These are phyloP conservation scores for Penicillium brevicompactum DNA, from an alignment of 2,329 filamentous ascomycete species.

Conservation along the genomic window DNA sequence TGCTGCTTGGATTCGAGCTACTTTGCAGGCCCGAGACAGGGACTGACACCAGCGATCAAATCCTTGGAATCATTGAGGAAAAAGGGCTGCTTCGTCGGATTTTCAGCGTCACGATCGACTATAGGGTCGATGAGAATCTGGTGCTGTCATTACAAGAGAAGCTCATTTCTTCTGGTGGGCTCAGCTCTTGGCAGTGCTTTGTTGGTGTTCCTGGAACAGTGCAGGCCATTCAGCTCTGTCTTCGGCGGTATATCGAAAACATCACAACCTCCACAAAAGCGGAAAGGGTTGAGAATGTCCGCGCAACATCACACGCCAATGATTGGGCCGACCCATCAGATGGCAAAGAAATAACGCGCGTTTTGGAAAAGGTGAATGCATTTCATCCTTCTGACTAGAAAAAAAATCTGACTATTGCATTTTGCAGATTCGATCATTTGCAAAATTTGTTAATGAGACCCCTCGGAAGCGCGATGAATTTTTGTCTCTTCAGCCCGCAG, in stretches of 20 bases:
- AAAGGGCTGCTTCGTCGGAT: no score
- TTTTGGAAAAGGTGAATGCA: neutral
- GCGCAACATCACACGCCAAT: no score
- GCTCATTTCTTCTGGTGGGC: neutral
- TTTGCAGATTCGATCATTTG: slow-evolving; percentile 11
- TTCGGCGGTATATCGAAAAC: neutral
- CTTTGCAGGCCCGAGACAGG: no score
- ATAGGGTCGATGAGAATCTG: no score
- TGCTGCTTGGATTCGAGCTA: no score
- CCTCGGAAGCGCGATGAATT: slow-evolving; percentile 5
- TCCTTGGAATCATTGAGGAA: no score
- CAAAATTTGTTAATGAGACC: slow-evolving; percentile 7
- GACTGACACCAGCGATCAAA: no score
- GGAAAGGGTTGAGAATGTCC: no score
- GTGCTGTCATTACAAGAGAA: neutral
- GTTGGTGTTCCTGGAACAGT: neutral
- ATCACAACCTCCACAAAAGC: neutral
- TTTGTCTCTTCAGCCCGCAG: neutral
- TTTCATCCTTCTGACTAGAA: neutral
- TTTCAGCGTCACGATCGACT: no score
- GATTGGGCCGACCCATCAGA: no score
- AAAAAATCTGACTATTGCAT: neutral
- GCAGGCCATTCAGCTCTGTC: neutral
- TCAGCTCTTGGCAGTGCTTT: neutral
- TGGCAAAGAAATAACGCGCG: neutral